Conservation (phyloP, 2,329 filamentous ascomycete genomes). For the Colletotrichum neosansevieriae region DNA sequence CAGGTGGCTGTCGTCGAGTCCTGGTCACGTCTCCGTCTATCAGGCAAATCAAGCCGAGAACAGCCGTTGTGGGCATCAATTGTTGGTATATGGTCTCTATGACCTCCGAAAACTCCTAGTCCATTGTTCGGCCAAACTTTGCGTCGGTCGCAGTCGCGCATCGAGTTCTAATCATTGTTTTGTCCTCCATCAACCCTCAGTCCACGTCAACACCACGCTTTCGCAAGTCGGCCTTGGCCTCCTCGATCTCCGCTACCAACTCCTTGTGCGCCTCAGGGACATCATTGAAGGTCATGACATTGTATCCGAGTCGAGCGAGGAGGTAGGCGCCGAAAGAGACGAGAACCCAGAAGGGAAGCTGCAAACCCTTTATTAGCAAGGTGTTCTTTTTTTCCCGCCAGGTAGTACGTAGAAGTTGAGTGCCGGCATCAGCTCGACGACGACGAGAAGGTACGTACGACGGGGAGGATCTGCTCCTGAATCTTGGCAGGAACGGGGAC, state of each 20-base stretch:
- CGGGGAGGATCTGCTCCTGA: slow-evolving; percentile 87
- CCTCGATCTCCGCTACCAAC: slow-evolving; percentile 85
- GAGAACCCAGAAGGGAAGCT: slow-evolving; percentile 94
- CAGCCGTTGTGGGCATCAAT: not conserved
- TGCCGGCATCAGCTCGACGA: not conserved
- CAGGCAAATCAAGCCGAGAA: not conserved
- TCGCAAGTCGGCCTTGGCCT: slow-evolving; percentile 80
- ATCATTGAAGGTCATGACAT: slow-evolving; percentile 96
- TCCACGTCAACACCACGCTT: slow-evolving; percentile 83
- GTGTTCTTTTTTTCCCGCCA: not conserved
- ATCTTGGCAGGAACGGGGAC: slow-evolving; percentile 82
- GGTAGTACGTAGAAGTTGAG: not conserved
- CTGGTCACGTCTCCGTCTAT: not conserved
- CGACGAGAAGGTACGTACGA: slow-evolving; percentile 70
- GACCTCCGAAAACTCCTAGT: slow-evolving; percentile 13
- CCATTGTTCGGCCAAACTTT: not conserved
- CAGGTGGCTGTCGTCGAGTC: too few species aligned
- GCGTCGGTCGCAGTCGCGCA: not conserved
- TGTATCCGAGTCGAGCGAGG: slow-evolving; percentile 90
- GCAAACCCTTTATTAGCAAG: slow-evolving; percentile 28
- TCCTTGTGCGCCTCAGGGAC: slow-evolving; percentile 91
- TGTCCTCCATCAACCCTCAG: slow-evolving; percentile 51
- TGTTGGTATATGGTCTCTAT: not conserved
- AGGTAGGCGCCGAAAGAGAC: slow-evolving; percentile 93
- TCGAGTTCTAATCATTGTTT: not conserved